Percentiles rank a stretch among this genome's conserved stretches.
Evolutionary conservation across 1,139 yeast species (phyloP).

Genomic region (Candida neerlandica): DNA sequence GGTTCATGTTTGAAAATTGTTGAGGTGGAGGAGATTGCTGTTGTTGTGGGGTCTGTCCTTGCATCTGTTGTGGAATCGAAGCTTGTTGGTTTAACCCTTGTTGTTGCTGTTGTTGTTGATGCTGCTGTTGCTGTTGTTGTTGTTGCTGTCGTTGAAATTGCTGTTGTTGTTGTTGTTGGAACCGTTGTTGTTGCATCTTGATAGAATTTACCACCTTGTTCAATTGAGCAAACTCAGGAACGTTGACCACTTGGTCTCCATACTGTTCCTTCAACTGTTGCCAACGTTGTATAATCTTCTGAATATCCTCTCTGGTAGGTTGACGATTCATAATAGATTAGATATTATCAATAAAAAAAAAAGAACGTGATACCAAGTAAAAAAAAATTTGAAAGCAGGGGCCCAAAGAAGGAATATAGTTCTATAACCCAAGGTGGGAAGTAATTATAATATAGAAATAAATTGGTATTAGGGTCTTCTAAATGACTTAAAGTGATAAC

Average conservation of each 20-base stretch:
- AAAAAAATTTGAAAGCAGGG: conserved; percentile 5
- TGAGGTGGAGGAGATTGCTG: conserved; percentile 16
- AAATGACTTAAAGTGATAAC: background rate
- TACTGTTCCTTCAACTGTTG: conserved; percentile 61
- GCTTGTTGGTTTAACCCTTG: conserved; percentile 7
- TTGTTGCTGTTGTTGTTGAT: conserved; percentile 12
- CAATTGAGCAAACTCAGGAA: conserved; percentile 62
- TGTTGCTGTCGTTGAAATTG: conserved; percentile 17
- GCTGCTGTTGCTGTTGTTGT: conserved; percentile 13
- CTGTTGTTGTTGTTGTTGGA: conserved; percentile 20
- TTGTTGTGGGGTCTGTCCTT: conserved; percentile 13
- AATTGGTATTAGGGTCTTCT: background rate
- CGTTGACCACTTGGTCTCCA: conserved; percentile 65
- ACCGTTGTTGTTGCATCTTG: conserved; percentile 36
- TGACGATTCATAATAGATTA: conserved; percentile 28
- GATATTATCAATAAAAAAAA: background rate
- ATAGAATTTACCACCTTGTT: conserved; percentile 57
- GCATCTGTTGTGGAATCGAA: conserved; percentile 8
- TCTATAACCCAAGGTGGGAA: background rate
- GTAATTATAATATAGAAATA: background rate
- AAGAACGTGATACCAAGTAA: background rate
- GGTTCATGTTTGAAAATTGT: conserved; percentile 9
- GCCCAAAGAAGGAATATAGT: background rate
- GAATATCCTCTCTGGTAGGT: conserved; percentile 45
- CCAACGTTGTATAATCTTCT: conserved; percentile 56